These are phyloP conservation scores for Arbutus unedo DNA, from an alignment of 148 eudicot species.

Conservation along the genomic window DNA sequence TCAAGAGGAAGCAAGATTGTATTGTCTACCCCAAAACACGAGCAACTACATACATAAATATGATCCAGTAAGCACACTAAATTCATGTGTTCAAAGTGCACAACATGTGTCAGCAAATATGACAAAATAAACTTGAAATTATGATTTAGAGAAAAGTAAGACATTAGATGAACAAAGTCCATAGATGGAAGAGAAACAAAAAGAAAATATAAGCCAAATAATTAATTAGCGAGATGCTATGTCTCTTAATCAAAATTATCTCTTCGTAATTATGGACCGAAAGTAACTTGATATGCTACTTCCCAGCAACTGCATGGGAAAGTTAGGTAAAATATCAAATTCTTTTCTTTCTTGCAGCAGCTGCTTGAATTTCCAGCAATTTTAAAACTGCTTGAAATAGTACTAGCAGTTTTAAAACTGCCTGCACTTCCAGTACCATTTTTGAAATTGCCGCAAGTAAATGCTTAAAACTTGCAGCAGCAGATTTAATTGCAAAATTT, in stretches of 20 bases:
- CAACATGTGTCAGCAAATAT: background rate
- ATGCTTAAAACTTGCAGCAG: too few species aligned
- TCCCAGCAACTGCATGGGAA: background rate
- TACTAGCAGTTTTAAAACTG: too few species aligned
- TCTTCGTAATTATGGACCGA: background rate
- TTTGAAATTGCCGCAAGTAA: too few species aligned
- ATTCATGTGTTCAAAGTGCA: background rate
- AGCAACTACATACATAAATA: background rate
- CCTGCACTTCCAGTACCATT: too few species aligned
- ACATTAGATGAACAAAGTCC: slow-evolving; percentile 48
- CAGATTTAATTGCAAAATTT: too few species aligned
- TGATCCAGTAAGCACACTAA: background rate
- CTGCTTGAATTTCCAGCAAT: too few species aligned
- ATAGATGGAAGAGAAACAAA: background rate
- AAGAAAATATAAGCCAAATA: background rate
- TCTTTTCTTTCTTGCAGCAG: background rate
- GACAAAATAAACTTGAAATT: background rate
- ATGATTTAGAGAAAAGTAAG: slow-evolving; percentile 15
- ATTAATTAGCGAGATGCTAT: background rate
- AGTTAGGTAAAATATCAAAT: background rate
- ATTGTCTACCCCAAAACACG: slow-evolving; percentile 53
- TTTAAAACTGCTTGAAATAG: too few species aligned
- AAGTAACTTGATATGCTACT: background rate
- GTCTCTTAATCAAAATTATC: background rate
- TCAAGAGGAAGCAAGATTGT: slow-evolving; percentile 84